phyloP scores from a whole-genome alignment of 106 monocot species.

The Dendrobium catenatum region DNA sequence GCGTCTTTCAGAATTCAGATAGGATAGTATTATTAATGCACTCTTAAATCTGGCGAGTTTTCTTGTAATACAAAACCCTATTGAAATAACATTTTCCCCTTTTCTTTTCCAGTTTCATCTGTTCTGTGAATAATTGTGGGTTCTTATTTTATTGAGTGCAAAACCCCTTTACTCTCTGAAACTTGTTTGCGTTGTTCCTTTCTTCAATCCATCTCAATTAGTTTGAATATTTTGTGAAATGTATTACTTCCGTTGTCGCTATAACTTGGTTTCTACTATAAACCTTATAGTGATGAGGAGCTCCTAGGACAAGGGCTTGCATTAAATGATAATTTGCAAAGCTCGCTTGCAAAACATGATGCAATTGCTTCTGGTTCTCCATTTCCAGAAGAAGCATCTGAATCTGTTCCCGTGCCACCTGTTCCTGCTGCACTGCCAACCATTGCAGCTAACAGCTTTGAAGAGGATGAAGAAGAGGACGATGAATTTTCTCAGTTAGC shows the following conservation, averaged over 20 bases:
- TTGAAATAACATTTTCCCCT: no score
- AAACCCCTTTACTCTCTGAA: no score
- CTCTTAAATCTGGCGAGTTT: no score
- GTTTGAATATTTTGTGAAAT: background rate
- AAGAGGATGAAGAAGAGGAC: conserved; percentile 45
- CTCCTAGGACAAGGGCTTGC: conserved; percentile 62
- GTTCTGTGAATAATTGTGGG: no score
- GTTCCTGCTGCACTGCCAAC: conserved; percentile 6
- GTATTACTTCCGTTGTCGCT: background rate
- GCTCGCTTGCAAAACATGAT: conserved; percentile 57
- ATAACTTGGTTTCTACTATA: background rate
- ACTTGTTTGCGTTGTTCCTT: background rate
- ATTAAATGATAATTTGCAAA: conserved; percentile 75
- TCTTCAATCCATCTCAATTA: background rate
- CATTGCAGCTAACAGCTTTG: conserved; percentile 2
- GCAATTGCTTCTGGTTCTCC: conserved; percentile 61
- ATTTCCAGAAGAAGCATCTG: conserved; percentile 28
- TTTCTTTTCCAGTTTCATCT: no score
- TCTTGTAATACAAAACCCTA: no score
- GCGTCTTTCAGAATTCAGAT: no score
- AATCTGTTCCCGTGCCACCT: conserved; percentile 11
- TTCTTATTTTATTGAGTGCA: no score
- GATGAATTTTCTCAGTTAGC: conserved; percentile 72
- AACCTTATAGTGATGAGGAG: conserved; percentile 64
- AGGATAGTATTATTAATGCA: no score